Conservation (phyloP, 2,329 filamentous ascomycete genomes). For the Sporothrix brasiliensis region DNA sequence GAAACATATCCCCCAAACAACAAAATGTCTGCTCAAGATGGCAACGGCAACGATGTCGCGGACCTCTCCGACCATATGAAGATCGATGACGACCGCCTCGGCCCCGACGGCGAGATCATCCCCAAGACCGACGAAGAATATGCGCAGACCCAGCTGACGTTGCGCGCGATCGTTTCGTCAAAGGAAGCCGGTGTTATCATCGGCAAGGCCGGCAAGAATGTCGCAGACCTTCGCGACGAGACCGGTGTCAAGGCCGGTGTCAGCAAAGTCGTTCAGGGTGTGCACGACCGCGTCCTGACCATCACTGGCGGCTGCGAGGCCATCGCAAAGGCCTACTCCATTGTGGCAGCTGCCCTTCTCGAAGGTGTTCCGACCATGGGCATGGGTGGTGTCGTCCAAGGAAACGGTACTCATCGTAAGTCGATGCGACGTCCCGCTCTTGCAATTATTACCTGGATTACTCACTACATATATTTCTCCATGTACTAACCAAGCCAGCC, state of each 20-base stretch:
- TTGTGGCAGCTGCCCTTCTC: conserved; percentile 86
- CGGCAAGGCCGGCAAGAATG: conserved; percentile 97
- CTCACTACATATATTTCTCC: neutral
- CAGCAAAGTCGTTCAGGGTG: conserved; percentile 96
- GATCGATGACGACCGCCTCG: conserved; percentile 65
- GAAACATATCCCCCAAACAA: conserved; percentile 22
- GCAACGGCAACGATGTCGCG: conserved; percentile 62
- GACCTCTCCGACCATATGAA: conserved; percentile 68
- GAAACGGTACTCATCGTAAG: conserved; percentile 93
- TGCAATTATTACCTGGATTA: neutral
- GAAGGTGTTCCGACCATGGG: conserved; percentile 94
- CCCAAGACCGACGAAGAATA: conserved; percentile 98
- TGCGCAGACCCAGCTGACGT: conserved; percentile 84
- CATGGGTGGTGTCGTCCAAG: conserved; percentile 88
- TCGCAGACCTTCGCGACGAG: conserved; percentile 94
- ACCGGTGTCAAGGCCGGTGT: conserved; percentile 97
- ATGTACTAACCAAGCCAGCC: conserved; percentile 55
- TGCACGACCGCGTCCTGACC: conserved; percentile 94
- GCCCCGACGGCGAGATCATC: conserved; percentile 73
- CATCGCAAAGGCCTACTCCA: conserved; percentile 88
- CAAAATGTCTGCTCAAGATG: conserved; percentile 66
- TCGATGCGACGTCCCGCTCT: conserved; percentile 37
- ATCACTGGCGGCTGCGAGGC: conserved; percentile 88
- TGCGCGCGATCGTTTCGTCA: conserved; percentile 96
- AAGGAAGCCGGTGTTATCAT: conserved; percentile 99